Base-by-base conservation (phyloP, 345 rosid species). In the Turritis glabra region DNA sequence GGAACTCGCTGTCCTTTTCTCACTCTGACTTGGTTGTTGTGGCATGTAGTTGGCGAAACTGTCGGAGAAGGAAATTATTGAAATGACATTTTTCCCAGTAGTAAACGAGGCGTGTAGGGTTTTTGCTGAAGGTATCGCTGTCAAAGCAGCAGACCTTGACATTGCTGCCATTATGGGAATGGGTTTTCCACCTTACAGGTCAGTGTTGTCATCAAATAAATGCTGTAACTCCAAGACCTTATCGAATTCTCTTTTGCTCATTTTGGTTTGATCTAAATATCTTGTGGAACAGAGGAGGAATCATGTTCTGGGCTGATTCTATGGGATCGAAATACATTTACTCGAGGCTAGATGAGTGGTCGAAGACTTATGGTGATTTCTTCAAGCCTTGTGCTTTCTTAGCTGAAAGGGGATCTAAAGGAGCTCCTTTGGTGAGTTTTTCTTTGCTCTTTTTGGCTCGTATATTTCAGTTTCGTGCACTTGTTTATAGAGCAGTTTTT, bases 121-220 rank as follows among this genome's bases (percentile, higher is more conserved):
- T 47, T 85, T 89, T 30, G 92, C 91, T 0, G 99, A 95, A 82
- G 97, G 99, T 12, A 90, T 95, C 69, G 96, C 88, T 54, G 96
- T 90, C 51, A 92, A 95, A 83, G 97, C 96, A 64, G 86, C 96
- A 5, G 98, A 95, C 80, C 90, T 92, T 43, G 99, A 95, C 86
- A 82, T 95, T 71, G 87, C 97, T 38, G 82, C 86, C 48, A 82
- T 95, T 58, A 80, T 95, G 85, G 99, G 99, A 83, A 92, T 89
- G 99, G 98, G 99, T 21, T 92, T 95, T 68, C 99, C 99, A 66
- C 85, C 91, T 40, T 92, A 88, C 83, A 88, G 99, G 99, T 92
- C 22, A 58, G 73, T 77, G 26, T 48, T 37, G 13, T 62, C 48
- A 60, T 51, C 50, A 68, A 6, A 22, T 25, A 64, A 0, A 12